A percentile compares a stretch with the other conserved stretches of the same genome.
These are phyloP conservation scores for Colletotrichum tropicale DNA, from an alignment of 2,329 filamentous ascomycete species.

Conservation along the genomic window DNA sequence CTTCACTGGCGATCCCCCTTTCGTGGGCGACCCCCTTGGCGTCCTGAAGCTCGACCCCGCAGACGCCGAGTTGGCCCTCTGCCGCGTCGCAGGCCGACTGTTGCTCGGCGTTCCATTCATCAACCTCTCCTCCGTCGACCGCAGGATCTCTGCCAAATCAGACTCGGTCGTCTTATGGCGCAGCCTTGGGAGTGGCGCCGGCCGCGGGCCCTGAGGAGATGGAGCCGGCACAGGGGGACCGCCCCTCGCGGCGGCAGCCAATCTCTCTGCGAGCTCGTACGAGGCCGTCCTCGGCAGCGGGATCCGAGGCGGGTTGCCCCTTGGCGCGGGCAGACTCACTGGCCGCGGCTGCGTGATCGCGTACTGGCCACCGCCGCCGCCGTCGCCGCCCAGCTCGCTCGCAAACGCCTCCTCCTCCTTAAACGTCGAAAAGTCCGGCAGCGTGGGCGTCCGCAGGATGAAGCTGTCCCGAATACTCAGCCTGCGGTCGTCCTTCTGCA, in stretches of 20 bases:
- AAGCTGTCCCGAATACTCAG: conserved; percentile 34
- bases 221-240: conserved; percentile 10
- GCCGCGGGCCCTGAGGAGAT: conserved; percentile 17
- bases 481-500: conserved; percentile 35
- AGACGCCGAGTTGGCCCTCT: conserved; percentile 31
- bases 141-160: conserved; percentile 55
- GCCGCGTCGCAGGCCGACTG: conserved; percentile 27
- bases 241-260: conserved; percentile 19
- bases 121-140: conserved; percentile 57
- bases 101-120: conserved; percentile 40
- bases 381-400: not conserved
- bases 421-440: conserved; percentile 33
- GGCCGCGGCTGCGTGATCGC: conserved; percentile 8
- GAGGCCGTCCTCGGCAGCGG: conserved; percentile 15
- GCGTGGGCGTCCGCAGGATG: conserved; percentile 34
- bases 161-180: conserved; percentile 45
- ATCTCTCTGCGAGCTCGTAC: conserved; percentile 19
- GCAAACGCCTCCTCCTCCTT: conserved; percentile 27
- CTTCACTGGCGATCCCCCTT: not conserved
- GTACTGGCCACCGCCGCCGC: not conserved
- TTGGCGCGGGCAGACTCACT: not conserved
- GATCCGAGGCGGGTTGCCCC: not conserved
- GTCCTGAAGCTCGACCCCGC: conserved; percentile 17
- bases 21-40: not conserved
- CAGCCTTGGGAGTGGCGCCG: conserved; percentile 15